Conservation (phyloP, 2,329 filamentous ascomycete species). For the Xylaria hypoxylon region DNA sequence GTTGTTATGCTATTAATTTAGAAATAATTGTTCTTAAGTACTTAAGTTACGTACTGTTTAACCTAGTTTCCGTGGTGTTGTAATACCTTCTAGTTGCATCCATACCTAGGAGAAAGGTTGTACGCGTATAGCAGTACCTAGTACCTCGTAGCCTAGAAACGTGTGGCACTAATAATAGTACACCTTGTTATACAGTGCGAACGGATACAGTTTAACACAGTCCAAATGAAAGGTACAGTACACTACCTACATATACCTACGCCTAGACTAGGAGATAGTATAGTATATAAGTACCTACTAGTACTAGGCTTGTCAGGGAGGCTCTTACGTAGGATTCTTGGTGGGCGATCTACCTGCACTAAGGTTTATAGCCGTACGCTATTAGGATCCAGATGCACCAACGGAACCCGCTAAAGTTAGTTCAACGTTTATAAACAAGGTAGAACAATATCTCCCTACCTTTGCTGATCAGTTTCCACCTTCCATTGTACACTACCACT, state of each 20-base stretch:
- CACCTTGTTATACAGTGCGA: not conserved
- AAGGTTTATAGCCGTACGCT: not conserved
- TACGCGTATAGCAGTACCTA: too few relatives aligned
- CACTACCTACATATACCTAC: too few relatives aligned
- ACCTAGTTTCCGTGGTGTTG: not conserved
- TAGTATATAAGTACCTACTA: too few relatives aligned
- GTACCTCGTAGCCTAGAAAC: not conserved
- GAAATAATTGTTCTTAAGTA: not conserved
- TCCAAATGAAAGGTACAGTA: too few relatives aligned
- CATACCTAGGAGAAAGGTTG: too few relatives aligned
- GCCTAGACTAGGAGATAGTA: too few relatives aligned
- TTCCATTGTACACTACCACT: not conserved
- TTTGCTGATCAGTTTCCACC: not conserved
- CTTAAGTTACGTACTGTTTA: not conserved
- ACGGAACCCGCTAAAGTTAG: constrained; percentile 8
- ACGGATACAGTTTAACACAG: too few relatives aligned
- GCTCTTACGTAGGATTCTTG: too few relatives aligned
- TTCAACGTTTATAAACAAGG: not conserved
- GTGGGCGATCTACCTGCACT: too few relatives aligned
- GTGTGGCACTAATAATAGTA: not conserved
- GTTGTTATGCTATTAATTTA: too few relatives aligned
- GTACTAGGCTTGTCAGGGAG: not conserved
- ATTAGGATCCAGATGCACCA: not conserved
- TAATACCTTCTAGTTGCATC: too few relatives aligned
- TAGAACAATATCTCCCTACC: not conserved